Percentiles rank a stretch among this genome's conserved stretches.
These are phyloP conservation scores for Colletotrichum eremochloae DNA, from an alignment of 2,329 filamentous ascomycete species.

Conservation along the genomic window DNA sequence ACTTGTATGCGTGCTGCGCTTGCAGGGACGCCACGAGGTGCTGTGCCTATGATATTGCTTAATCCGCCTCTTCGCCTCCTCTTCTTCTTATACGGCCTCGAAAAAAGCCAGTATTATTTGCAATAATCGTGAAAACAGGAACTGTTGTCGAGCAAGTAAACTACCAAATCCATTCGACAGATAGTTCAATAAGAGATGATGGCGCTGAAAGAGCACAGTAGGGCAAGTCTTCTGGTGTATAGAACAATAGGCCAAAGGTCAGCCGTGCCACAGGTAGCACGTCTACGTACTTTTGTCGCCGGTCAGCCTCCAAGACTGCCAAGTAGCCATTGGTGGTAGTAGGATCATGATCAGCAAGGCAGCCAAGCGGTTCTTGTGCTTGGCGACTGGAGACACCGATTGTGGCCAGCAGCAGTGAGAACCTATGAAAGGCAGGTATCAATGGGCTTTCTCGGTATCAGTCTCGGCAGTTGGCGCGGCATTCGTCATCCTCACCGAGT, in stretches of 20 bases:
- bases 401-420: neutral
- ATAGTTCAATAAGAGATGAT: neutral
- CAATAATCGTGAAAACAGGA: neutral
- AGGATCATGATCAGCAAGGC: conserved; percentile 27
- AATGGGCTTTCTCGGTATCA: neutral
- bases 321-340: conserved; percentile 6
- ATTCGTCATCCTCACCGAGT: conserved; percentile 28
- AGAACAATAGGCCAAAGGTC: neutral
- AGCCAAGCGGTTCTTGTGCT: conserved; percentile 32
- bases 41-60: neutral
- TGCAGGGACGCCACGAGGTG: neutral
- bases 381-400: conserved; percentile 27
- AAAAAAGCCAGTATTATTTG: neutral
- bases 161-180: neutral
- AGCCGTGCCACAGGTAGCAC: conserved; percentile 17
- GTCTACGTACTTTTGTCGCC: neutral
- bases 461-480: conserved; percentile 36
- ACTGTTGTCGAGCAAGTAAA: neutral
- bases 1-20: conserved; percentile 2
- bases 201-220: neutral
- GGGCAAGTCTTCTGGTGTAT: neutral
- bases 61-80: neutral
- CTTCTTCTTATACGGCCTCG: neutral
- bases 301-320: conserved; percentile 31
- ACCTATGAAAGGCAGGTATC: conserved; percentile 3